Evolutionary conservation across 225 moss, liverwort and hornwort species (phyloP), one percentile per base, ranked within the genome.

Genomic region (Climacium dendroides): DNA sequence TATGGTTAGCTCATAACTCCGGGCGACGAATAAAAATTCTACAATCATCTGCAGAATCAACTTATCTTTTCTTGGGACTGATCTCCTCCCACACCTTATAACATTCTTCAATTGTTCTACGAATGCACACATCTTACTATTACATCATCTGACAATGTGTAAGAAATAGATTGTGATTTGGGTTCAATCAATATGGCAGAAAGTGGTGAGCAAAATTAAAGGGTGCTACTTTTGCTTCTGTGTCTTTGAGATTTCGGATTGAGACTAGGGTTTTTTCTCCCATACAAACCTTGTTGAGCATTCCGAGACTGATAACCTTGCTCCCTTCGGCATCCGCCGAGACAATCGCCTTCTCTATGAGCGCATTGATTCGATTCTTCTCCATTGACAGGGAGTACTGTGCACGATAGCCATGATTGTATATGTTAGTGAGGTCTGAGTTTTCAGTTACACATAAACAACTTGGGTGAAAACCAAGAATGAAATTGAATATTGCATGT

Each of bases 301-400:
- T 91, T 57, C 96, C 97, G 28, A 96, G 95, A n/a, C 92, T 89
- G 80, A 97, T 94, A n/a, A 97, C 97, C 62, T 87, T 58, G 67
- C 87, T 91, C 13, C 95, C 95, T 72, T 94, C 90, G 5, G 83
- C 85, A 6, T 98, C 94, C 24, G 96, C 97, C 34, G 37, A 64
- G 84, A 87, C 86, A 79, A 98, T 91, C 8, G 96, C 95, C 20
- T 88, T 80, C 80, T 96, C 94, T 29, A 98, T 95, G 39, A 96
- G 88, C 32, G 45, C 85, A 55, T 98, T 96, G 48, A 98, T 96
- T n/a, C 90, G 93, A 8, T 86, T 50, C 91, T 87, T 96, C 88
- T 93, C 96, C 67, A 34, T 39, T 13, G 89, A 54, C 28, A 96
- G n/a, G 63, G 92, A 94, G 62, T 95, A 96, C 96, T 96, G 28